These are phyloP conservation scores for Sinapis alba DNA, from an alignment of 441 rosid genomes.

Conservation along the genomic window DNA sequence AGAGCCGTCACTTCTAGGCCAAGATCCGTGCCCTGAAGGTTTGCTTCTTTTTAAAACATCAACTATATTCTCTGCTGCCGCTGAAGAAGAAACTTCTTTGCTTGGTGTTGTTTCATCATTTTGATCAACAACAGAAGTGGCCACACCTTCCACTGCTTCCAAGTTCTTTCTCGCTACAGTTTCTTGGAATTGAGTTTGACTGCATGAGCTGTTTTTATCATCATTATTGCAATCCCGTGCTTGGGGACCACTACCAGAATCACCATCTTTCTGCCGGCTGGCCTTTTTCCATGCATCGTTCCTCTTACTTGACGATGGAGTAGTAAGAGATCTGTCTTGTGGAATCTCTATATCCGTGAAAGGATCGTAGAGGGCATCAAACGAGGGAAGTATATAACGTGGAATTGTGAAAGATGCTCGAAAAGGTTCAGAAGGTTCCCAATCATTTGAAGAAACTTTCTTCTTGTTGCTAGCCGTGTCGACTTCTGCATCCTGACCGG, in stretches of 20 bases:
- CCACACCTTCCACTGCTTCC: constrained; percentile 47
- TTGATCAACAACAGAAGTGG: constrained; percentile 54
- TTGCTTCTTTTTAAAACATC: constrained; percentile 42
- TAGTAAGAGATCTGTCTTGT: constrained; percentile 42
- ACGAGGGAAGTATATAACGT: constrained; percentile 50
- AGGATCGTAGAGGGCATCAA: constrained; percentile 62
- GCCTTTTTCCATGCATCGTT: constrained; percentile 33
- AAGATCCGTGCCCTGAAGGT: constrained; percentile 42
- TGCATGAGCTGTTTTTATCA: constrained; percentile 43
- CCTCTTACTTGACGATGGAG: constrained; percentile 44
- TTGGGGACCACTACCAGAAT: constrained; percentile 39
- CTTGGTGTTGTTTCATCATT: constrained; percentile 45
- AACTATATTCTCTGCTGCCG: constrained; percentile 40
- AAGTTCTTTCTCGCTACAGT: constrained; percentile 40
- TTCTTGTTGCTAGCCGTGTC: constrained; percentile 43
- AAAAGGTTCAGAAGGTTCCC: constrained; percentile 94
- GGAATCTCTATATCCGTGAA: constrained; percentile 52
- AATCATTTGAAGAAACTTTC: constrained; percentile 60
- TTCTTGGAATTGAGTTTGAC: constrained; percentile 45
- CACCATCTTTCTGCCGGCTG: constrained; percentile 39
- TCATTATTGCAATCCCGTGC: constrained; percentile 46
- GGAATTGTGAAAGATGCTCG: constrained; percentile 64
- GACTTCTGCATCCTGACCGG: constrained; percentile 45
- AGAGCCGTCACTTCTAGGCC: constrained; percentile 44
- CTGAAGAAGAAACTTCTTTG: constrained; percentile 56